phyloP scores from a whole-genome alignment of 768 basidiomycete species.

The Macrocybe gigantea region DNA sequence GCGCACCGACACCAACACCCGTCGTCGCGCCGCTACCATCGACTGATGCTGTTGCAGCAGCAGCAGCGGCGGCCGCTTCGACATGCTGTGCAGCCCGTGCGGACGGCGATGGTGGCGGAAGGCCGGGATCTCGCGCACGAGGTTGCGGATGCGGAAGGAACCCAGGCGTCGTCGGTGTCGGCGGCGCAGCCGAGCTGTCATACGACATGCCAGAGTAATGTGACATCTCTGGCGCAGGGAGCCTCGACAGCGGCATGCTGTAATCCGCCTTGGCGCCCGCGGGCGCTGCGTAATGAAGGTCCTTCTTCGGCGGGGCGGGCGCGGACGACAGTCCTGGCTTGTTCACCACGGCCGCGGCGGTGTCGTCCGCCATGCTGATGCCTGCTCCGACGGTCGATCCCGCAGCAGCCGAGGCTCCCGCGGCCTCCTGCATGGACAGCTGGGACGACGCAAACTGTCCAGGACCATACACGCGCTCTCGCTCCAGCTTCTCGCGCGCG shows the following conservation, averaged over 20 bases:
- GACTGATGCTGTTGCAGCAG: no score
- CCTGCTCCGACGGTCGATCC: not conserved
- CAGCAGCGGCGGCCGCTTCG: constrained; percentile 12
- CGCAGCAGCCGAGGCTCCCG: constrained; percentile 5
- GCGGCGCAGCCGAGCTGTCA: constrained; percentile 49
- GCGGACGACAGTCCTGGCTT: constrained; percentile 9
- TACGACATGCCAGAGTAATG: constrained; percentile 84
- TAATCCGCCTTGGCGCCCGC: constrained; percentile 54
- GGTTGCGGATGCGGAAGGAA: constrained; percentile 56
- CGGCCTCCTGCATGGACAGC: constrained; percentile 44
- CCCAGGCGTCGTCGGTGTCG: constrained; percentile 47
- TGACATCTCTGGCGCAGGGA: constrained; percentile 76
- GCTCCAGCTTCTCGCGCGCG: constrained; percentile 90
- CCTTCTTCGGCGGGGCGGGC: constrained; percentile 20
- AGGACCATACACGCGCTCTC: constrained; percentile 89
- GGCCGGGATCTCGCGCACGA: constrained; percentile 60
- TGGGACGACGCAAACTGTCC: constrained; percentile 94
- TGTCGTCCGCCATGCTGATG: not conserved
- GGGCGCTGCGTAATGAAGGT: constrained; percentile 9
- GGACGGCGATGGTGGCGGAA: constrained; percentile 38
- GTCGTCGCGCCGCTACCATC: constrained; percentile 13
- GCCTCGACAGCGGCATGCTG: constrained; percentile 74
- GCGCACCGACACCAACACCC: no score
- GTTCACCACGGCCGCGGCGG: not conserved
- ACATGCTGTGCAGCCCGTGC: constrained; percentile 15